Evolutionary conservation across 2,329 filamentous ascomycete genomes (phyloP).

Genomic region (Fusarium falciforme): DNA sequence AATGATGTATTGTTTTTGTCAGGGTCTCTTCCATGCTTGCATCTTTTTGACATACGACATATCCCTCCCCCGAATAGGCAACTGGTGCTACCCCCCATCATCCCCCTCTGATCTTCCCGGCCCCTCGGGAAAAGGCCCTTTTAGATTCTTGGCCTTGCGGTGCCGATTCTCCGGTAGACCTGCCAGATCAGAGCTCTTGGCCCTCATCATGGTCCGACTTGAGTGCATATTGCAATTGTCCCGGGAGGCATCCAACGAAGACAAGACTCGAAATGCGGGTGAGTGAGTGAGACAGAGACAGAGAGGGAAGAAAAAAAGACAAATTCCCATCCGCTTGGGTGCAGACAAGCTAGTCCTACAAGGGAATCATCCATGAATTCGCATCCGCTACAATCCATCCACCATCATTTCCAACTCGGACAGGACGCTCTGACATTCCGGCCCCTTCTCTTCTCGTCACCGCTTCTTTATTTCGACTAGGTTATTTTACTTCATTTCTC

Average conservation of each 20-base stretch:
- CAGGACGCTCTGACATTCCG: neutral
- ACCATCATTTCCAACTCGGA: neutral
- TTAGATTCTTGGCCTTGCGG: constrained; percentile 14
- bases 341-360: neutral
- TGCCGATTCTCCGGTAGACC: constrained; percentile 37
- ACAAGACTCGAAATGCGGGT: neutral
- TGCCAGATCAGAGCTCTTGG: constrained; percentile 26
- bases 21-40: neutral
- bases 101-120: neutral
- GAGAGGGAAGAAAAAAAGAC: neutral
- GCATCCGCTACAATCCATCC: neutral
- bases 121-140: neutral
- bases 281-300: neutral
- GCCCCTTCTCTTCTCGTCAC: constrained; percentile 7
- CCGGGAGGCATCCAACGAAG: constrained; percentile 1
- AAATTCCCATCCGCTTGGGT: neutral
- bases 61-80: constrained; percentile 23
- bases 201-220: neutral
- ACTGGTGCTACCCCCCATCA: constrained; percentile 1
- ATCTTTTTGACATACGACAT: neutral
- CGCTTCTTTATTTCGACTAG: constrained; percentile 10
- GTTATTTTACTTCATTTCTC: neutral
- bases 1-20: neutral
- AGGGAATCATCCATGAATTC: neutral
- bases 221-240: neutral